Base-by-base conservation (phyloP, 805 yeast genomes). In the Dipodascopsis tothii region DNA sequence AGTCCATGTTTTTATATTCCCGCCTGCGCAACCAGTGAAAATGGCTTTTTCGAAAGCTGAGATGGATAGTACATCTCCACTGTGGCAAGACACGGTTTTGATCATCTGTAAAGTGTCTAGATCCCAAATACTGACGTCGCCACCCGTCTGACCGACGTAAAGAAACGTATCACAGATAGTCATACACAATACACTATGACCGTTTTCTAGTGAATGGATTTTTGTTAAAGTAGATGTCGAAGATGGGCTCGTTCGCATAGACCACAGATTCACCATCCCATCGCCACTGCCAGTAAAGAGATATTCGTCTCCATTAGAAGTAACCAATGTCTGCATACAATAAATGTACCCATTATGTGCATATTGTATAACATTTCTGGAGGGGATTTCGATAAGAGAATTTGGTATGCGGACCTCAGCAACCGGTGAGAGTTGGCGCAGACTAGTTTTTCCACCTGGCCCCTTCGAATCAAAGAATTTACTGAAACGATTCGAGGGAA, bases 291-390 rank as follows among this genome's bases (percentile, higher is more conserved):
- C 90, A 2, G 84, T 71, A 3, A 81, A 62, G 5, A 83, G 57
- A 6, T 66, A 60, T 32, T 71, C 73, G 3, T 62, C 48, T 55
- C 37, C 41, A n/a, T n/a, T n/a, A 21, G 41, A 17, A 16, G 37
- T 37, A 11, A 27, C 32, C 14, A 40, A 30, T 6, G 34, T 30
- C 7, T 23, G 39, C 22, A 54, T n/a, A 19, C 48, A 25, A 61
- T 88, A 87, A 9, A 90, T 79, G 54, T 84, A 90, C 14, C 97
- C 95, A 58, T 84, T 78, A 60, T 90, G 98, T 2, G 98, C 96
- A 63, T 84, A 90, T 3, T 78, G 68, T 3, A 84, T 70, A 35
- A 78, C 74, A 57, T 87, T 80, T 18, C 70, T 64, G 3, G 78
- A 66, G 0, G 85, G 84, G 7, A 86, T 74, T 61, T 90, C 69